Evolutionary conservation across 2,329 filamentous ascomycete species (phyloP).

Genomic region (Tolypocladium paradoxum): DNA sequence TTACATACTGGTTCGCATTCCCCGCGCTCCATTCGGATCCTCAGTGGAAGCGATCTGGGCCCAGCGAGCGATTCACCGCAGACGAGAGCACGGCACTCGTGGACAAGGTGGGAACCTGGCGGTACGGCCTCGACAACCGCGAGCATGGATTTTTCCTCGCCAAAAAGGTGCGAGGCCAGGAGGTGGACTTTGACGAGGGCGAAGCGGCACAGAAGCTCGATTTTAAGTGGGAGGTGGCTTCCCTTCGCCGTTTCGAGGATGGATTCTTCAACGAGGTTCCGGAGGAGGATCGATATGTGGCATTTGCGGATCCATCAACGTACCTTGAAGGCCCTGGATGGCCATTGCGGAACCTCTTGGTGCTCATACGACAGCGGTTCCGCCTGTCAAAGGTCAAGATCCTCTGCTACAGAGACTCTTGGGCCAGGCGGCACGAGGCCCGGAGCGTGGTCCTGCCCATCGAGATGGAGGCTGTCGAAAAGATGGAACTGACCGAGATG

Average conservation of each 20-base stretch:
- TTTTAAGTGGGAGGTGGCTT: slow-evolving; percentile 68
- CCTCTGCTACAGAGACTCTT: slow-evolving; percentile 81
- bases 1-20: slow-evolving; percentile 97
- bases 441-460: slow-evolving; percentile 70
- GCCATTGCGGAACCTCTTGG: slow-evolving; percentile 81
- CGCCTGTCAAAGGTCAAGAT: slow-evolving; percentile 68
- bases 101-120: slow-evolving; percentile 79
- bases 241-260: slow-evolving; percentile 67
- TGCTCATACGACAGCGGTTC: slow-evolving; percentile 76
- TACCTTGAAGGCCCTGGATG: slow-evolving; percentile 82
- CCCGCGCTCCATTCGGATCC: slow-evolving; percentile 86
- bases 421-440: slow-evolving; percentile 64
- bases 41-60: slow-evolving; percentile 57
- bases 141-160: slow-evolving; percentile 96
- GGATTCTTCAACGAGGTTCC: slow-evolving; percentile 73
- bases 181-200: slow-evolving; percentile 35
- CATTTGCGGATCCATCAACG: slow-evolving; percentile 87
- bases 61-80: slow-evolving; percentile 44
- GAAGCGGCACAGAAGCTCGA: slow-evolving; percentile 39
- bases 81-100: slow-evolving; percentile 70
- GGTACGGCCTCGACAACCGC: slow-evolving; percentile 66
- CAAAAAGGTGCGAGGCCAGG: slow-evolving; percentile 51
- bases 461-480: slow-evolving; percentile 37
- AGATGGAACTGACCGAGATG: slow-evolving; percentile 42
- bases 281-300: slow-evolving; percentile 68